Evolutionary conservation across 805 yeast species (phyloP).

Genomic region (Ogataea kodamae): DNA sequence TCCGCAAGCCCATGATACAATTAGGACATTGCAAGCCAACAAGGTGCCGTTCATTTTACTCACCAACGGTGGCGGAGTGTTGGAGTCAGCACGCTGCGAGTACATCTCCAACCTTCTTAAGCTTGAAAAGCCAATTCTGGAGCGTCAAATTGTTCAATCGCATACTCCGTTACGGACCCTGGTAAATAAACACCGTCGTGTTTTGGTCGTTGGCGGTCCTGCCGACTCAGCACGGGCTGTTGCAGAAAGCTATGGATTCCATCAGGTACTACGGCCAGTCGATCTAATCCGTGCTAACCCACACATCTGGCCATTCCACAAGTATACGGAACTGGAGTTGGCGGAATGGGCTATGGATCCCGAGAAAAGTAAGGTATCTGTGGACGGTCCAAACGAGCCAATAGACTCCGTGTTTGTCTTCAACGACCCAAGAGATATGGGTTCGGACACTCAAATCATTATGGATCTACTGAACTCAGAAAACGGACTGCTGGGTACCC

Average conservation of each 20-base stretch:
- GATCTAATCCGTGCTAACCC: constrained; percentile 63
- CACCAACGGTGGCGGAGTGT: constrained; percentile 87
- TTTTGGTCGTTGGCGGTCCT: constrained; percentile 82
- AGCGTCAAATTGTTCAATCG: constrained; percentile 72
- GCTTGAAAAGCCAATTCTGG: constrained; percentile 44
- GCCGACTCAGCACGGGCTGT: constrained; percentile 70
- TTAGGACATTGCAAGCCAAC: constrained; percentile 40
- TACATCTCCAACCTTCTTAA: constrained; percentile 41
- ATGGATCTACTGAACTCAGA: constrained; percentile 65
- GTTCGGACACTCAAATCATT: constrained; percentile 76
- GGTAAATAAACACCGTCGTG: constrained; percentile 51
- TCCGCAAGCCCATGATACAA: constrained; percentile 59
- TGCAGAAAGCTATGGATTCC: constrained; percentile 74
- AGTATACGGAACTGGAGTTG: constrained; percentile 44
- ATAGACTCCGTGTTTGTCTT: constrained; percentile 80
- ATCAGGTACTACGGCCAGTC: constrained; percentile 66
- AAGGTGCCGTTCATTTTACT: constrained; percentile 75
- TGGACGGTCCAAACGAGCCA: constrained; percentile 34
- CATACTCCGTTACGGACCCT: constrained; percentile 81
- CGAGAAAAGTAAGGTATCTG: constrained; percentile 23
- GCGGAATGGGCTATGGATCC: constrained; percentile 39
- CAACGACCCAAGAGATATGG: constrained; percentile 87
- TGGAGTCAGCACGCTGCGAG: constrained; percentile 58
- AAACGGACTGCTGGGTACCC: constrained; percentile 62
- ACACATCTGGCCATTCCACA: constrained; percentile 66